Evolutionary conservation across 768 basidiomycete species (phyloP).

Genomic region (Kwoniella sp.): DNA sequence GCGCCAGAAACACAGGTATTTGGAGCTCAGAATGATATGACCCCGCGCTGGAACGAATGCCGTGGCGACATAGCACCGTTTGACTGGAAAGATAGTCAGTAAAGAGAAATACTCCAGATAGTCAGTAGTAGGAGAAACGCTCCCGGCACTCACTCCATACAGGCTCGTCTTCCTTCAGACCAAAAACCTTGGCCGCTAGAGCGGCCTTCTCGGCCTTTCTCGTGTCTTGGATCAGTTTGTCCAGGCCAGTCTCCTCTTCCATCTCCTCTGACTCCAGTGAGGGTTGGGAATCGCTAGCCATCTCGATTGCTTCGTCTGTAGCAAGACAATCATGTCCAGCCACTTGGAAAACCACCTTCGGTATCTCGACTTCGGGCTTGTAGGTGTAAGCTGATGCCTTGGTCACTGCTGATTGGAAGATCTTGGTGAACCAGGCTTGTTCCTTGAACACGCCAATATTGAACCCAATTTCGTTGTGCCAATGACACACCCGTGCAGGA

Average conservation of each 20-base stretch:
- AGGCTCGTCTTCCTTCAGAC: conserved; percentile 40
- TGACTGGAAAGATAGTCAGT: conserved; percentile 36
- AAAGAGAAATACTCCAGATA: too few species aligned
- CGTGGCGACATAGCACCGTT: conserved; percentile 51
- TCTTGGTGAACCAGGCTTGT: conserved; percentile 43
- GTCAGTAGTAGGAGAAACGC: too few species aligned
- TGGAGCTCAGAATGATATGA: conserved; percentile 50
- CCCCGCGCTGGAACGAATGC: conserved; percentile 50
- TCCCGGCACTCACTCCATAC: conserved; percentile 46
- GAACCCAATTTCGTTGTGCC: conserved; percentile 31
- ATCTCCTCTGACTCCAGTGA: conserved; percentile 15
- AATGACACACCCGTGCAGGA: neutral
- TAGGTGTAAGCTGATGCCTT: conserved; percentile 23
- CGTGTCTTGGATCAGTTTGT: conserved; percentile 12
- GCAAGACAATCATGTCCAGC: conserved; percentile 43
- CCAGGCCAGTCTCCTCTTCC: conserved; percentile 24
- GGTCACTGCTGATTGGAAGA: conserved; percentile 35
- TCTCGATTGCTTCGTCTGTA: conserved; percentile 36
- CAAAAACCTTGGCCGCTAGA: conserved; percentile 47
- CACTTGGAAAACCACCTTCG: conserved; percentile 43
- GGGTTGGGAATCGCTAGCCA: neutral
- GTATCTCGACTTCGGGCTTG: conserved; percentile 24
- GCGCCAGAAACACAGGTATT: conserved; percentile 54
- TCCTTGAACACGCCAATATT: conserved; percentile 53
- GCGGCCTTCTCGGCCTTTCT: conserved; percentile 41